Base-by-base conservation (phyloP, 371 early-diverging fungal species). In the Actinomortierella ambigua region DNA sequence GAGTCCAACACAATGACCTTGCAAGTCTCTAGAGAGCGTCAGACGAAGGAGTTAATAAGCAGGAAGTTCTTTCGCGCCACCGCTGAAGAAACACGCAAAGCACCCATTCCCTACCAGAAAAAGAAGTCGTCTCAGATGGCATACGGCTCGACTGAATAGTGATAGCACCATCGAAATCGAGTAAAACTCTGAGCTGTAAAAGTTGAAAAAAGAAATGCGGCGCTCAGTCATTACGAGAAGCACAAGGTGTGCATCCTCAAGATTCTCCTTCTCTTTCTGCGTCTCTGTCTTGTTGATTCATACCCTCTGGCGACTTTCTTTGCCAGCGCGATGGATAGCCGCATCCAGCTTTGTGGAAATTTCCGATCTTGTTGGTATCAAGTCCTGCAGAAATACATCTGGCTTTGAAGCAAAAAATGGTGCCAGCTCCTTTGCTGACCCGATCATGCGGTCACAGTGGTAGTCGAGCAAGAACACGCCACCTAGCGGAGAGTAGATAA, bases 121-220 rank as follows among this genome's bases (percentile, higher is more conserved):
- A 29, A 17, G 55, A 50, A 7, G 57, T 14, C 18, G 65, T 59
- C 40, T 65, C 68, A 17, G 55, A 58, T 2, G 59, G 63, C 42
- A 86, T 59, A 28, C 55, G 71, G 22, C 81, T 81, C 24, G 78
- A 68, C 28, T 84, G 81, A 4, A 83, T 73, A 1, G 68, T 54
- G 13, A 84, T 50, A 1, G 73, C 57, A 2, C 78, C 77, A 8
- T 73, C 60, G 39, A 71, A 64, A 40, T 76, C 75, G 1, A 81
- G 59, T 20, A 87, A 59, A 20, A 85, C 62, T 2, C 87, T 78
- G 24, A 86, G 73, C 86, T 86, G 59, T 29, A 27, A 40, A 57
- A 20, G 50, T 15, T 1, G 0, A 52, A 14, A 55, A 17, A 50
- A 11, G 2, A 7, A 6, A 34, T 34, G 4, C 34, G n/a, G n/a